Evolutionary conservation across 2,329 filamentous ascomycete species (phyloP), one percentile per base, ranked within the genome.

Genomic region (Paraconiothyrium sp.): DNA sequence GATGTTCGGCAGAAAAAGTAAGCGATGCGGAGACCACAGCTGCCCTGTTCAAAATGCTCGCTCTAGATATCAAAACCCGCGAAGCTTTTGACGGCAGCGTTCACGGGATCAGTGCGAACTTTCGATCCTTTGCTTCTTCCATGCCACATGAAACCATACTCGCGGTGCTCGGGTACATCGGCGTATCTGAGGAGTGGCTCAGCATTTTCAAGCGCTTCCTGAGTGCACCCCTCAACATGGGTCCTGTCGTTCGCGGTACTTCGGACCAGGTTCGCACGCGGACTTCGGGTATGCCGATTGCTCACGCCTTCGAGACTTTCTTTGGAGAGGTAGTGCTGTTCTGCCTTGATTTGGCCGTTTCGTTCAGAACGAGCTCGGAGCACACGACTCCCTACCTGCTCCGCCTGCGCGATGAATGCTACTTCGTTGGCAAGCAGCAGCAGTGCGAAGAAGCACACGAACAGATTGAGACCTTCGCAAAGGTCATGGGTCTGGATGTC

Each of bases 131-230:
- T 60, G 84, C 85, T 0, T 84, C 86, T 0, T 84, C 83, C 4
- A 76, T 90, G 14, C 82, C 88, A 2, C 89, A 92, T 67, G 74
- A 83, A 32, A 88, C 88, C 0, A 83, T 90, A 20, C 75, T 86
- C n/a, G 74, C 81, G 0, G 80, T 89, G 0, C 73, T 91, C 62
- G 77, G 82, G 32, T 89, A 86, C 67, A 83, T 91, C 48, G 87
- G 87, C 0, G 80, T 91, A 4, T 83, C 86, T 0, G 72, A 84
- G 2, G 74, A 69, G 0, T 89, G 88, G 85, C 69, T 89, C 1
- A 72, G 73, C 7, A 88, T 91, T 71, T 91, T 91, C 73, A 76
- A 73, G 13, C 82, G 79, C 2, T 90, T 88, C 54, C 67, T 77
- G 1, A 35, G 60, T 4, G 67, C 67, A 0, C 72, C 66, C 1